These are phyloP conservation scores for Thymus quinquecostatus DNA, from an alignment of 257 asterid species.

Conservation along the genomic window DNA sequence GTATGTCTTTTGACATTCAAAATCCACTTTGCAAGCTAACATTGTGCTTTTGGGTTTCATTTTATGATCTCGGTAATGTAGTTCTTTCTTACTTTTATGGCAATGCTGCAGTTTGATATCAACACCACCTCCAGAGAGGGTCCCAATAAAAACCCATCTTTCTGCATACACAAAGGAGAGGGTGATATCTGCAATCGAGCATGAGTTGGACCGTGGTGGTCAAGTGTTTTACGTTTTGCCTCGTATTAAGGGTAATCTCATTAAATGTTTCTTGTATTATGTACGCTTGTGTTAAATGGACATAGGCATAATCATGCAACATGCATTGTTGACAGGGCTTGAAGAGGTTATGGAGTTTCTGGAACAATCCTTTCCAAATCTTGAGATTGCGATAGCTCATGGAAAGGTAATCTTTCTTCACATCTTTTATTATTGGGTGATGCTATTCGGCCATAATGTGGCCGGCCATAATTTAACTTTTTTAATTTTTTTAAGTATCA, in stretches of 20 bases:
- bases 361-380: constrained; percentile 66
- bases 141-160: constrained; percentile 92
- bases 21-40: constrained; percentile 24
- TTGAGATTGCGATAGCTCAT: constrained; percentile 93
- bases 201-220: constrained; percentile 93
- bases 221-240: constrained; percentile 96
- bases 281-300: constrained; percentile 9
- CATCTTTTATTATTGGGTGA: constrained; percentile 6
- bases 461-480: too few species aligned
- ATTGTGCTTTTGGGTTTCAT: constrained; percentile 25
- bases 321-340: constrained; percentile 66
- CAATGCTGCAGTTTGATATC: constrained; percentile 72
- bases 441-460: too few species aligned
- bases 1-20: constrained; percentile 24
- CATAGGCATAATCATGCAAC: constrained; percentile 25
- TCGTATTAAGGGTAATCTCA: constrained; percentile 79
- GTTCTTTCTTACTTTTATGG: constrained; percentile 23
- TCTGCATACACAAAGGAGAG: constrained; percentile 71
- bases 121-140: constrained; percentile 99
- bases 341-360: constrained; percentile 89
- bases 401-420: constrained; percentile 71
- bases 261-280: constrained; percentile 19
- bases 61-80: constrained; percentile 8
- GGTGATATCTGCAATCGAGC: constrained; percentile 76
- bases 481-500: too few species aligned